A percentile compares a stretch with the other conserved stretches of the same genome.
Evolutionary conservation across 768 basidiomycete genomes (phyloP).

Genomic region (Sutorius australiensis): DNA sequence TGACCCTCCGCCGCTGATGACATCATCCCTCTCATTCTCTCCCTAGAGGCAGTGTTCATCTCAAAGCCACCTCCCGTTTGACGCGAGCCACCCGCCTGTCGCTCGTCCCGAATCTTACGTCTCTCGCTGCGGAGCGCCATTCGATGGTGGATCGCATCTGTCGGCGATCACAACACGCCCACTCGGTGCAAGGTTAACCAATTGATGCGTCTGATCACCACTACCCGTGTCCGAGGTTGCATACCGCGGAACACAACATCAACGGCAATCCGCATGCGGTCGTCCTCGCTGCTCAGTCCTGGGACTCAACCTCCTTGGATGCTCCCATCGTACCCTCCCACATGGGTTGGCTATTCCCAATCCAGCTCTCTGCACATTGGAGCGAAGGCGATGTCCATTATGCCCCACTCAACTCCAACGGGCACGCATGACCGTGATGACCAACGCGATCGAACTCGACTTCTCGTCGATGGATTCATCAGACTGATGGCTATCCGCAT

Average conservation of each 20-base stretch:
- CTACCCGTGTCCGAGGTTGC: slow-evolving; percentile 5
- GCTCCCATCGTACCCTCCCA: neutral
- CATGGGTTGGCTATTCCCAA: neutral
- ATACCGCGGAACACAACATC: slow-evolving; percentile 3
- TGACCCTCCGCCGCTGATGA: neutral
- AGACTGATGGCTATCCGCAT: neutral
- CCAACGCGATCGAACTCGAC: neutral
- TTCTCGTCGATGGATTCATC: neutral
- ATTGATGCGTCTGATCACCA: neutral
- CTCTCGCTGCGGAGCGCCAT: neutral
- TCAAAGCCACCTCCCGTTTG: neutral
- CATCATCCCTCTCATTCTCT: neutral
- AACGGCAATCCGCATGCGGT: neutral
- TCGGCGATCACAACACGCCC: slow-evolving; percentile 22
- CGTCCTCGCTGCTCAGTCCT: neutral
- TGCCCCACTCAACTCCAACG: neutral
- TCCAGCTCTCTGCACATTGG: neutral
- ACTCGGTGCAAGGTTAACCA: neutral
- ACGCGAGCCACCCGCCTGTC: slow-evolving; percentile 4
- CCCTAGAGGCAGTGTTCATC: neutral
- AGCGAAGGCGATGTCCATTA: neutral
- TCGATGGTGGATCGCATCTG: slow-evolving; percentile 1
- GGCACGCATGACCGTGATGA: neutral
- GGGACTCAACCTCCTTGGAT: neutral
- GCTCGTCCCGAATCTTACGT: slow-evolving; percentile 9